Base-by-base conservation (phyloP, 192 early-diverging fungal genomes). In the Coemansia sp. region DNA sequence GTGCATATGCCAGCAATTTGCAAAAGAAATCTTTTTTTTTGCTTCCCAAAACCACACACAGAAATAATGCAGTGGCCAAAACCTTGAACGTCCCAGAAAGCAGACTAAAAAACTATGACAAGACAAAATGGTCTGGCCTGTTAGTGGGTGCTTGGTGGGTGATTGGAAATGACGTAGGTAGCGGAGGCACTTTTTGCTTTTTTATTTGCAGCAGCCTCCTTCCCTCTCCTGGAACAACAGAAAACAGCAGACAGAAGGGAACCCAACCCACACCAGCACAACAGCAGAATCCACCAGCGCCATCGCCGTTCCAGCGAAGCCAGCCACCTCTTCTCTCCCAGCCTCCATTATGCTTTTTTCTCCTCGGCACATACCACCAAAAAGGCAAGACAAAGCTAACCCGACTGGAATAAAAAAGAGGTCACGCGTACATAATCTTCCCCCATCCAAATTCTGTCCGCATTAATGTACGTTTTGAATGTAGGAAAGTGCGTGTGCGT, bases 351-450 rank as follows among this genome's bases (percentile, higher is more conserved):
- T 13, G 13, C 19, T 23, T 53, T 53, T 54, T 54, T 12, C 19
- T 18, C 16, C 18, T 9, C 43, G 8, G 43, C 43, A 9, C 13
- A 13, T 44, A 12, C 13, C 13, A 44, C 43, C 43, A 4, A 44
- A 13, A 15, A 50, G 4, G 15, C 13, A 50, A 16, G 6, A n/a
- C n/a, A 15, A 50, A 18, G 16, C 18, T 16, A 18, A 56, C 12
- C 26, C 8, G 15, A 56, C 26, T 18, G 39, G 7, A 41, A n/a
- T n/a, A 19, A 65, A 38, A 23, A 61, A 42, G 23, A 16, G 56
- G 56, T 60, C 56, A 68, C 66, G 66, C 57, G 56, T 68, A 40
- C 66, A 52, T 60, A 39, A 58, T 48, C 52, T 60, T 18, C 57
- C 23, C 56, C 40, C 65, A 56, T 10, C 38, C 64, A 65, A 65